Conservation (phyloP, 23 red algal species). For the Gracilariopsis chorda region DNA sequence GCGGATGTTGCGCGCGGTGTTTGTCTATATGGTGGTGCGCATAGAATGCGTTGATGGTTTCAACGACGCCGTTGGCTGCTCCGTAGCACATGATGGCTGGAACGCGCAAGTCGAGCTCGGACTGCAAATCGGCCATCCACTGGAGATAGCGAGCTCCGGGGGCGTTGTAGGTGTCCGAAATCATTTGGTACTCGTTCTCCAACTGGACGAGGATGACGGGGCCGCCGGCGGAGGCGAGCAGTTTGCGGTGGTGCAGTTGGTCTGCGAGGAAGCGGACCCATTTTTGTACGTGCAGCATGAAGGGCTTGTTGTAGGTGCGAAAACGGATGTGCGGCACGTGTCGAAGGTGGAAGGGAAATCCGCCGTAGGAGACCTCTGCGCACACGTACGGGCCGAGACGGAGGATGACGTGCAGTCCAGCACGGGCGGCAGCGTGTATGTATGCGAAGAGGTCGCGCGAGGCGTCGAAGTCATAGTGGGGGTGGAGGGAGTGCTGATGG, state of each 20-base stretch:
- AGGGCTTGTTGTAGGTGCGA: constrained; percentile 78
- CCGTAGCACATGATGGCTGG: constrained; percentile 84
- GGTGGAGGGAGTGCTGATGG: neutral
- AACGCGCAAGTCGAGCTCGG: constrained; percentile 69
- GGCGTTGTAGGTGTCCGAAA: constrained; percentile 69
- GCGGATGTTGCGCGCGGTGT: constrained; percentile 30
- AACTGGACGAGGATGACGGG: constrained; percentile 90
- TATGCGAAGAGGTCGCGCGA: constrained; percentile 77
- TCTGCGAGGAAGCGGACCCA: constrained; percentile 59
- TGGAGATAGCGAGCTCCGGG: constrained; percentile 74
- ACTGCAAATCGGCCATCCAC: constrained; percentile 73
- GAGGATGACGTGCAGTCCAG: constrained; percentile 73
- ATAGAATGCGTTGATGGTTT: constrained; percentile 92
- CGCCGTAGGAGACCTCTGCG: constrained; percentile 83
- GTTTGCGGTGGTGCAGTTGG: constrained; percentile 17
- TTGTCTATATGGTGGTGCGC: constrained; percentile 60
- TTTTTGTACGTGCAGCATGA: constrained; percentile 55
- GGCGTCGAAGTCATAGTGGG: constrained; percentile 35
- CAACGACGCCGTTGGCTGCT: constrained; percentile 68
- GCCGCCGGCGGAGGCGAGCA: constrained; percentile 69
- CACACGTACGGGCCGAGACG: constrained; percentile 95
- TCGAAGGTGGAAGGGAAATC: constrained; percentile 76
- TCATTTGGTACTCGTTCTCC: constrained; percentile 94
- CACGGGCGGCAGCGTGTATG: constrained; percentile 37
- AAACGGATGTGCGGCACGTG: constrained; percentile 77